Evolutionary conservation across 2,329 filamentous ascomycete species (phyloP), one percentile per base, ranked within the genome.

Genomic region (Albophoma yamanashiensis): DNA sequence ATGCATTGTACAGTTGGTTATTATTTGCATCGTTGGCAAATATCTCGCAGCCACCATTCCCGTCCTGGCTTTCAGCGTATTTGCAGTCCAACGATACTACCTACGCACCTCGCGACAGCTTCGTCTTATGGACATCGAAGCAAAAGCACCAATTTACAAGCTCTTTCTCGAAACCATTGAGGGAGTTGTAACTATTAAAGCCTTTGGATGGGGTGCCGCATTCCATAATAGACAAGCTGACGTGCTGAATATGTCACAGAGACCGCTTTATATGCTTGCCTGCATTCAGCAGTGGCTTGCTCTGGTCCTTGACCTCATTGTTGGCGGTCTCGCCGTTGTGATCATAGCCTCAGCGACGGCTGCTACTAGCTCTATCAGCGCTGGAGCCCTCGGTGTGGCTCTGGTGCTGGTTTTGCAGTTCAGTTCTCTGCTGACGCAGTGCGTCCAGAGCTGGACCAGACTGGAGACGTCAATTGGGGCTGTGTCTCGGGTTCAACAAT

Each of bases 211-310:
- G 67, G 38, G 62, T 25, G 31, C 42, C n/a, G 39, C 62, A 2
- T 69, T 64, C 25, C 58, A 60, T 5, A 45, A 62, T 62, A 63
- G 5, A 61, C 63, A 34, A 45, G 39, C 25, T 53, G 38, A 42
- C 52, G 40, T 64, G 55, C 70, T 83, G 7, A 79, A 65, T 58
- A 55, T 58, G 2, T 71, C 67, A 0, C 70, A 72, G 52, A 57
- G 62, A n/a, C 69, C 69, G 0, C 66, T 64, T 8, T 71, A 82
- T 60, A 68, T 80, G 9, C 71, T 81, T 14, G 76, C 73, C 58
- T 75, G 75, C 25, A 76, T 81, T 15, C 79, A 82, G 62, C 70
- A 75, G 25, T 82, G 79, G 79, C 69, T 82, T 1, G 74, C 70
- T 0, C 67, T 82, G 3, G 76, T 79, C 1, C 66, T 82, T 7